Base-by-base conservation (phyloP, 306 rosid species). In the Vicia sativa region DNA sequence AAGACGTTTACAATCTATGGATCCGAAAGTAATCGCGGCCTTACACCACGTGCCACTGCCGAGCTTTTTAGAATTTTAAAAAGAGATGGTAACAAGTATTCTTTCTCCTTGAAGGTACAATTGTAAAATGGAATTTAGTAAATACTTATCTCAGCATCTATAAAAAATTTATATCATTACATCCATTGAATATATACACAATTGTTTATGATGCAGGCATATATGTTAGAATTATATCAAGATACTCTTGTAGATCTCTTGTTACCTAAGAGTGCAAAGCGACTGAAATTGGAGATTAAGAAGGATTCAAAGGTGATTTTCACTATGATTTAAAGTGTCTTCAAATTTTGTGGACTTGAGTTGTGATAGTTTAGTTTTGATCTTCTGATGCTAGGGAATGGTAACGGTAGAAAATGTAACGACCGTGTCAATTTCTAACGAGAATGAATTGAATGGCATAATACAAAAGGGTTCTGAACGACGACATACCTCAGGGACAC, bases 211-310 rank as follows among this genome's bases (percentile, higher is more conserved):
- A 65, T 74, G 82, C 86, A 93, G 99, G 97, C 88, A 21, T 93
- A 90, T 75, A 85, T 93, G 89, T 79, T 93, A 82, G 99, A 93
- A 46, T 71, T 90, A 69, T 93, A 93, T 83, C 99, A 93, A 81
- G 99, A 93, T 69, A 90, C 97, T 35, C 95, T 93, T 38, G 84
- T 90, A 14, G 99, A 93, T 76, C 97, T 93, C 62, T 78, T 93
- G 41, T 78, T 93, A 54, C 90, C 92, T 0, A 93, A 84, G 73
- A 77, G 80, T 76, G 89, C 79, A 5, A 93, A 88, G 75, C 95
- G 92, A 14, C 73, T 62, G 35, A 90, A 70, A 78, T 78, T 93
- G 73, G 99, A 93, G 55, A 90, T 90, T 53, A 93, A 93, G 78
- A 93, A 90, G 82, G 99, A 93, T 79, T 80, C 91, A 18, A 93